phyloP scores from a whole-genome alignment of 164 flowering plant species.

The Stephania cephalantha region DNA sequence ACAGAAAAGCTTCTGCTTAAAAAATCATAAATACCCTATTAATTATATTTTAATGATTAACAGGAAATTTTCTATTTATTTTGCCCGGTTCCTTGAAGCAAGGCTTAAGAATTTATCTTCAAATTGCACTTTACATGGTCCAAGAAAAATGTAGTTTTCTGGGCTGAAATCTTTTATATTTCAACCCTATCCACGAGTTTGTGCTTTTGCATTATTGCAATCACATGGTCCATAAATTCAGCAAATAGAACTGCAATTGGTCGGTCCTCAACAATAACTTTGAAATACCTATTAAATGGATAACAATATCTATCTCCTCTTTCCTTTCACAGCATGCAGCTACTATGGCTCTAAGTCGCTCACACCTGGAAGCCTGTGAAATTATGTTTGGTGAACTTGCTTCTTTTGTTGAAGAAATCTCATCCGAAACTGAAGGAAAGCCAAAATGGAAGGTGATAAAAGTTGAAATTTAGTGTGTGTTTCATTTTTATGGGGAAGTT shows the following conservation, averaged over 20 bases:
- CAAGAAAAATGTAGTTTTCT: not conserved
- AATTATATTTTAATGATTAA: not conserved
- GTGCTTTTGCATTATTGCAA: not conserved
- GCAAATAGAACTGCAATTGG: not conserved
- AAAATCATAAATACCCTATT: not conserved
- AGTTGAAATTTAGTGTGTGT: not conserved
- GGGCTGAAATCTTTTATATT: not conserved
- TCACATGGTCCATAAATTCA: not conserved
- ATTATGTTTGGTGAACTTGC: constrained; percentile 88
- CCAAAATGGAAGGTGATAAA: constrained; percentile 91
- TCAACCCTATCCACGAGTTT: not conserved
- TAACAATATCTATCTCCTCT: constrained; percentile 8
- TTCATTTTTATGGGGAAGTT: not conserved
- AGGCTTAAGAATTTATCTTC: no score
- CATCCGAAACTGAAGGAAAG: constrained; percentile 85
- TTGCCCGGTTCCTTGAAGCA: no score
- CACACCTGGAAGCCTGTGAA: constrained; percentile 91
- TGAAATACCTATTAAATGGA: not conserved
- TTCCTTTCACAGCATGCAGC: constrained; percentile 72
- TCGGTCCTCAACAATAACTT: not conserved
- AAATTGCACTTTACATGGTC: not conserved
- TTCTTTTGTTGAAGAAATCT: constrained; percentile 75
- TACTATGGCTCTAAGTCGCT: constrained; percentile 93
- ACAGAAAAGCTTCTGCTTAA: not conserved
- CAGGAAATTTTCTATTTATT: not conserved